These are phyloP conservation scores for Puccinellia tenuiflora DNA, from an alignment of 176 grass and related monocot genomes.

Conservation along the genomic window DNA sequence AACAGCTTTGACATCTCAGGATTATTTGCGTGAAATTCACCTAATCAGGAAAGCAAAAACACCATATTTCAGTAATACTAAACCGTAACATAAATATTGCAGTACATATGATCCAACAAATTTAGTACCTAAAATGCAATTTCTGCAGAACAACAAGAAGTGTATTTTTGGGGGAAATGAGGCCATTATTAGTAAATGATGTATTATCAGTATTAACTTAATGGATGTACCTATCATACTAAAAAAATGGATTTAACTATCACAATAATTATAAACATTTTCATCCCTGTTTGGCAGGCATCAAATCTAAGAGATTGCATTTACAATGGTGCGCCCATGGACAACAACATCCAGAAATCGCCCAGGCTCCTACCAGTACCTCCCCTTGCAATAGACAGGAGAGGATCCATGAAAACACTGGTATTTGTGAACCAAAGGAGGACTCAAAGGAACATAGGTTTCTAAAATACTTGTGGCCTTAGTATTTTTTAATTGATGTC, in stretches of 20 bases:
- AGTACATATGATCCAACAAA: background rate
- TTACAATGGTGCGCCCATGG: background rate
- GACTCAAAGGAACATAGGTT: background rate
- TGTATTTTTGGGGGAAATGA: background rate
- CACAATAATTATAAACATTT: background rate
- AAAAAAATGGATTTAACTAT: background rate
- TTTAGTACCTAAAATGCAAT: slow-evolving; percentile 17
- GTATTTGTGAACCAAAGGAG: background rate
- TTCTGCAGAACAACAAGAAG: background rate
- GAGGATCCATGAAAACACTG: background rate
- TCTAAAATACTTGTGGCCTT: background rate
- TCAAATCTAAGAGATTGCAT: background rate
- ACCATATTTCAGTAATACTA: slow-evolving; percentile 18
- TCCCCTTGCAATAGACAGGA: background rate
- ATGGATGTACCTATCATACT: background rate
- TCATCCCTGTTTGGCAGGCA: background rate
- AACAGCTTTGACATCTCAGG: slow-evolving; percentile 99
- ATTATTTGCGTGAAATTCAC: slow-evolving; percentile 99
- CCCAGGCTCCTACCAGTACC: background rate
- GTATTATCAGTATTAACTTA: background rate
- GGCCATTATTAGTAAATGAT: background rate
- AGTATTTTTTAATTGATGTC: background rate
- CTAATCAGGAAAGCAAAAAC: slow-evolving; percentile 35
- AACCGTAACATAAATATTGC: background rate
- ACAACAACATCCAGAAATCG: background rate